Conservation (phyloP, 495 filamentous ascomycete species). For the Podospora pseudoanserina region DNA sequence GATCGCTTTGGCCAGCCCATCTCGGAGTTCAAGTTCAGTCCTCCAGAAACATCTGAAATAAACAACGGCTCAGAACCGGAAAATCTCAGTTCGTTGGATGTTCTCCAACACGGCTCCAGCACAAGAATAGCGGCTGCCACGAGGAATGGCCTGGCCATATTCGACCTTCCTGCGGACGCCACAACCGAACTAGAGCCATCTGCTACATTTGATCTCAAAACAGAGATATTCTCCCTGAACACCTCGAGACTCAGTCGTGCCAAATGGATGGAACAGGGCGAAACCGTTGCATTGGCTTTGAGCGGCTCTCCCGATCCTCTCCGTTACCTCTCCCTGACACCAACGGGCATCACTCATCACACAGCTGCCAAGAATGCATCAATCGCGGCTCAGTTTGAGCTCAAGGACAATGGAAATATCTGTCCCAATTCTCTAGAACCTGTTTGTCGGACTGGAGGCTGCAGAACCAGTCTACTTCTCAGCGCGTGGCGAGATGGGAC, state of each 20-base stretch:
- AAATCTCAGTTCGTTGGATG: conserved; percentile 37
- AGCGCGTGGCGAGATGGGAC: conserved; percentile 48
- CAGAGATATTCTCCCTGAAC: background rate
- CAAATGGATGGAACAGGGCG: conserved; percentile 37
- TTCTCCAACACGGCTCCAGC: conserved; percentile 15
- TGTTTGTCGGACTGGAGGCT: conserved; percentile 27
- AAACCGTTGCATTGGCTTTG: conserved; percentile 36
- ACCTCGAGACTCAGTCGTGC: conserved; percentile 27
- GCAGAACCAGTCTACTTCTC: conserved; percentile 38
- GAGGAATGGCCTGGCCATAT: conserved; percentile 32
- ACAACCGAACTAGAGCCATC: conserved; percentile 14
- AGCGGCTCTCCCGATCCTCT: conserved; percentile 36
- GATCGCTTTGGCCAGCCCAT: conserved; percentile 34
- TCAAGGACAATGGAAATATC: conserved; percentile 22
- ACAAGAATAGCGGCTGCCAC: conserved; percentile 27
- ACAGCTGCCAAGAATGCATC: conserved; percentile 24
- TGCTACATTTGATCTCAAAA: conserved; percentile 22
- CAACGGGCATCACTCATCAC: conserved; percentile 34
- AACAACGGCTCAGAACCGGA: conserved; percentile 14
- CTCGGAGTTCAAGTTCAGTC: conserved; percentile 24
- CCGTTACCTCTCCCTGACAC: conserved; percentile 38
- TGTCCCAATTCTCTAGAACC: conserved; percentile 38
- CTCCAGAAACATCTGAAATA: background rate
- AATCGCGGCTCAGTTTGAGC: conserved; percentile 16
- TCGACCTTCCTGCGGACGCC: conserved; percentile 25